phyloP scores from a whole-genome alignment of 73 alveolate species.

The Paraurostyla sp. region DNA sequence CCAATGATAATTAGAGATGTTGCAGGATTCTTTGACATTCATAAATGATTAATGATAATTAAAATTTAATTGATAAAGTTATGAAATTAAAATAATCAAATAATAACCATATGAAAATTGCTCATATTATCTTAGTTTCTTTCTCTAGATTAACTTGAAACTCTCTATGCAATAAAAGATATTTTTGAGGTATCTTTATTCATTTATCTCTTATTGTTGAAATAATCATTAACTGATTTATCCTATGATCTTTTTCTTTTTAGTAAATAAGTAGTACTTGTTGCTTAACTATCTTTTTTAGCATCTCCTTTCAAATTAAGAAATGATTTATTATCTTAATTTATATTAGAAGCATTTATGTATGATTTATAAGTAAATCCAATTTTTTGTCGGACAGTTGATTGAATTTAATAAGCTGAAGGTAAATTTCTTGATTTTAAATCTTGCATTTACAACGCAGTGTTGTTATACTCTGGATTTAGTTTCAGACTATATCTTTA shows the following conservation, averaged over 20 bases:
- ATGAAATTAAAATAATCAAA: not conserved
- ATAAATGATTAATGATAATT: not conserved
- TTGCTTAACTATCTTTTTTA: not conserved
- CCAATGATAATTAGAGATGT: constrained; percentile 3
- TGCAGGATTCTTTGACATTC: constrained; percentile 44
- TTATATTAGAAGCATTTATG: constrained; percentile 11
- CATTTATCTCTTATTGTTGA: constrained; percentile 5
- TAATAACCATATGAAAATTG: too few relatives aligned
- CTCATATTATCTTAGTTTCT: not conserved
- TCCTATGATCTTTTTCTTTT: not conserved
- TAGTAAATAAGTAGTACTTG: not conserved
- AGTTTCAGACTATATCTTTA: not conserved
- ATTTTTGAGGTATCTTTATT: not conserved
- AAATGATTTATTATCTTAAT: not conserved
- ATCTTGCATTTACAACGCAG: not conserved
- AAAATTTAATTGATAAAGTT: not conserved
- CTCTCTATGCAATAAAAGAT: not conserved
- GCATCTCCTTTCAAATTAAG: not conserved
- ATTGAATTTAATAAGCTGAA: constrained; percentile 4
- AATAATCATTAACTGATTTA: not conserved
- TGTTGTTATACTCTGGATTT: not conserved
- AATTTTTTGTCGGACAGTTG: not conserved
- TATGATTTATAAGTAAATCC: not conserved
- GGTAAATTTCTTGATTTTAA: not conserved
- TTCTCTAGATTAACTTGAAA: not conserved